These are phyloP conservation scores for Miscanthus sacchariflorus DNA, from an alignment of 202 grass and related monocot species.

Conservation along the genomic window DNA sequence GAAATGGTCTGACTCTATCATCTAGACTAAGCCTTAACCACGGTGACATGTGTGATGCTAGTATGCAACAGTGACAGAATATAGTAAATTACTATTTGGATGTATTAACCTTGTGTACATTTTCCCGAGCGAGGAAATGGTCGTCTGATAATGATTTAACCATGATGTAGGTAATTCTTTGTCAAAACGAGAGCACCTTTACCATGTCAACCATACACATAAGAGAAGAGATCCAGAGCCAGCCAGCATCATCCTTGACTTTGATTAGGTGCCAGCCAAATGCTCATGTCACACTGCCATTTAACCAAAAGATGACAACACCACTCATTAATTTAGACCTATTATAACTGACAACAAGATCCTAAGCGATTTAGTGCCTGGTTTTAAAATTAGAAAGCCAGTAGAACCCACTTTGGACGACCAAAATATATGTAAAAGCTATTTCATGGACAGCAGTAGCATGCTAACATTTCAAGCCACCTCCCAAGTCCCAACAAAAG, in stretches of 20 bases:
- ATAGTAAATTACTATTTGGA: background rate
- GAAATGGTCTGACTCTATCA: background rate
- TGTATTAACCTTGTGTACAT: background rate
- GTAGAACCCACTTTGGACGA: background rate
- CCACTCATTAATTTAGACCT: slow-evolving; percentile 15
- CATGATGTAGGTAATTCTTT: background rate
- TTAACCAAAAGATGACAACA: slow-evolving; percentile 31
- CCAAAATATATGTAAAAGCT: background rate
- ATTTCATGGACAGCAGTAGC: background rate
- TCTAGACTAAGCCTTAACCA: background rate
- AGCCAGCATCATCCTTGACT: background rate
- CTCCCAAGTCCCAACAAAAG: background rate
- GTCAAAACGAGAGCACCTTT: background rate
- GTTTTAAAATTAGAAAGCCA: background rate
- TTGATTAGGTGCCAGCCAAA: slow-evolving; percentile 4
- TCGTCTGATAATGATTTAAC: background rate
- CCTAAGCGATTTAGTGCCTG: slow-evolving; percentile 9
- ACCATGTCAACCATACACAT: background rate
- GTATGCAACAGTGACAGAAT: background rate
- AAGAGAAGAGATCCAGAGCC: background rate
- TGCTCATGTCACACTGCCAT: slow-evolving; percentile 13
- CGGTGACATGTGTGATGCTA: background rate
- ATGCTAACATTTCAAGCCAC: background rate
- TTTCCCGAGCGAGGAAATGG: background rate
- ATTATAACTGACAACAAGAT: background rate